Evolutionary conservation across 2,329 filamentous ascomycete species (phyloP).

Genomic region (Penicillium sumatraense): DNA sequence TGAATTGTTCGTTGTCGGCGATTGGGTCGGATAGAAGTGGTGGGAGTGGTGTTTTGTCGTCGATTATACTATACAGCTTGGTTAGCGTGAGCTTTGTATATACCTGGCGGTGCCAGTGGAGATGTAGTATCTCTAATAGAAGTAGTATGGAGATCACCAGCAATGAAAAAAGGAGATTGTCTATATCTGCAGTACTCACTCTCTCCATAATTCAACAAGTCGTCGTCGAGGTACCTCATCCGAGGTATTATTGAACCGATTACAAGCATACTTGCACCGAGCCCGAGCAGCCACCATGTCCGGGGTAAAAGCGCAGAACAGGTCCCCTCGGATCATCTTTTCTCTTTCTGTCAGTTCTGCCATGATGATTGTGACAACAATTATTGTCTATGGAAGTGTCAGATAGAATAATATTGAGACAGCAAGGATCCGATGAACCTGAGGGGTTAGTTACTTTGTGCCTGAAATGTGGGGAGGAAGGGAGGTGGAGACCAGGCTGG

Average conservation of each 20-base stretch:
- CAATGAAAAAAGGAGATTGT: not conserved
- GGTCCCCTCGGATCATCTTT: slow-evolving; percentile 68
- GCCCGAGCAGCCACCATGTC: slow-evolving; percentile 66
- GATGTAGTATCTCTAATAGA: not conserved
- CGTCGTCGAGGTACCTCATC: slow-evolving; percentile 64
- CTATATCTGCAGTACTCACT: too few relatives aligned
- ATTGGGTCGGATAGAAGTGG: slow-evolving; percentile 56
- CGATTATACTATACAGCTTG: slow-evolving; percentile 58
- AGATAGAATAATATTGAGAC: too few relatives aligned
- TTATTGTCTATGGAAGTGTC: too few relatives aligned
- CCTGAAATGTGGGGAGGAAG: not conserved
- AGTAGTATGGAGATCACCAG: not conserved
- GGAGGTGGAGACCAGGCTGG: too few relatives aligned
- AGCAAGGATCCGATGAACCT: too few relatives aligned
- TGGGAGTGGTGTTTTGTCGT: slow-evolving; percentile 68
- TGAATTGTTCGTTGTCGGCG: slow-evolving; percentile 63
- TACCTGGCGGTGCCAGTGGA: too few relatives aligned
- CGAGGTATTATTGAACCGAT: slow-evolving; percentile 64
- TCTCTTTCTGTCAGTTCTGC: slow-evolving; percentile 33
- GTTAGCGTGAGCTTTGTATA: too few relatives aligned
- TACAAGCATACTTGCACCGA: slow-evolving; percentile 66
- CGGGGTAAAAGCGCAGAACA: slow-evolving; percentile 75
- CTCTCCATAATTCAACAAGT: slow-evolving; percentile 70
- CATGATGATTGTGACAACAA: slow-evolving; percentile 20
- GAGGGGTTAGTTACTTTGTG: too few relatives aligned